Conservation (phyloP, 139 green algal genomes). For the Chlorella sp. region DNA sequence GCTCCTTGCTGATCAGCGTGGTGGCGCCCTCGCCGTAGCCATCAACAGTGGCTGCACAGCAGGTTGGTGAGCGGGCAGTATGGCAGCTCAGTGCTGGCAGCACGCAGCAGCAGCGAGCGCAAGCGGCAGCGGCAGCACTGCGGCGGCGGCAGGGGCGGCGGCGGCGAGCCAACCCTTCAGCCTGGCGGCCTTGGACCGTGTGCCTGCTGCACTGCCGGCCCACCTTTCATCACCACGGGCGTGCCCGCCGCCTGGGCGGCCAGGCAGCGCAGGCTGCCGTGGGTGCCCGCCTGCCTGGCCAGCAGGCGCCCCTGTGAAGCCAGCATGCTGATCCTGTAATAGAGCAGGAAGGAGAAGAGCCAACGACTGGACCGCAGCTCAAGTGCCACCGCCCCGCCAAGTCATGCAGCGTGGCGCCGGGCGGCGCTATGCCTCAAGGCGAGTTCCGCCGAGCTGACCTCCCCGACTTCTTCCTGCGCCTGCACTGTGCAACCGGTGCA, state of each 20-base stretch:
- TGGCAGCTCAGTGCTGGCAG: no score
- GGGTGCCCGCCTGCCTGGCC: no score
- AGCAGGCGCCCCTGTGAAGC: no score
- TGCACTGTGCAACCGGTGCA: no score
- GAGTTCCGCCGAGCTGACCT: no score
- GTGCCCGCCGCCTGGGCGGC: neutral
- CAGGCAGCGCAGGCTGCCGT: no score
- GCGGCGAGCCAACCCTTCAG: neutral
- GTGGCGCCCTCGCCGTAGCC: slow-evolving; percentile 26
- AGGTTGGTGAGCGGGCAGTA: neutral
- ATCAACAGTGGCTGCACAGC: slow-evolving; percentile 8
- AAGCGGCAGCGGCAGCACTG: neutral
- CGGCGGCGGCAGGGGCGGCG: neutral
- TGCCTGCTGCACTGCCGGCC: neutral
- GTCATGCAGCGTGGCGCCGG: no score
- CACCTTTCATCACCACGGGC: slow-evolving; percentile 20
- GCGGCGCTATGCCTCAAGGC: no score
- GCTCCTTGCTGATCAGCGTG: slow-evolving; percentile 28
- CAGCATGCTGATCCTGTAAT: no score
- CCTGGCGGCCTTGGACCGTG: neutral
- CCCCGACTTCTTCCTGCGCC: no score
- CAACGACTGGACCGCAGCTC: neutral
- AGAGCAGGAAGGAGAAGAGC: no score
- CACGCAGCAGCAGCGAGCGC: neutral
- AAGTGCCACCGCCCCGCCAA: no score